These are phyloP conservation scores for Ustilago shanxiensis DNA, from an alignment of 1,284 basidiomycete species.

Conservation along the genomic window DNA sequence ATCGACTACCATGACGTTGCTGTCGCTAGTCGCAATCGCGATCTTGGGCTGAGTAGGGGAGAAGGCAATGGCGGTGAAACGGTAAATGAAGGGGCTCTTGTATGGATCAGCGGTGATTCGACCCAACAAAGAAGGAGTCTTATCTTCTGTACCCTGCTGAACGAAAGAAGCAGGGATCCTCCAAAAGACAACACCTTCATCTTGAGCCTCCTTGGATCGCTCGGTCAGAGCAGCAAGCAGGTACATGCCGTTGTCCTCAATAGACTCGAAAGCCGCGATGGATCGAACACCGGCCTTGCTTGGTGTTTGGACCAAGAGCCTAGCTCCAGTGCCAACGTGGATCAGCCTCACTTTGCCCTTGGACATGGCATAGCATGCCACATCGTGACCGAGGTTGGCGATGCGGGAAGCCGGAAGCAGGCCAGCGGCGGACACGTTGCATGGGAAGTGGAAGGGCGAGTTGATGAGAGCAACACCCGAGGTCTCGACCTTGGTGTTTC, in stretches of 20 bases:
- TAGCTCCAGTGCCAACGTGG: slow-evolving; percentile 32
- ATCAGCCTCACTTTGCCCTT: slow-evolving; percentile 50
- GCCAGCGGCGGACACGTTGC: slow-evolving; percentile 21
- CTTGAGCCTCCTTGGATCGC: slow-evolving; percentile 15
- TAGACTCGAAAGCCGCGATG: slow-evolving; percentile 25
- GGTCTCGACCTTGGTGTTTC: slow-evolving; percentile 38
- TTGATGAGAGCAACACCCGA: slow-evolving; percentile 39
- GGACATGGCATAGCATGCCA: slow-evolving; percentile 42
- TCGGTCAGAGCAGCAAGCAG: slow-evolving; percentile 33
- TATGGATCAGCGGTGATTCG: slow-evolving; percentile 26
- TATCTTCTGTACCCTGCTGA: slow-evolving; percentile 13
- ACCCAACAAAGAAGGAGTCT: slow-evolving; percentile 8
- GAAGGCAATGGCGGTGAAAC: slow-evolving; percentile 36
- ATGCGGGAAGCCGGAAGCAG: slow-evolving; percentile 26
- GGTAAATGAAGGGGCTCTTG: slow-evolving; percentile 19
- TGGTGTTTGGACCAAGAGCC: slow-evolving; percentile 27
- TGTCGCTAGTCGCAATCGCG: slow-evolving; percentile 42
- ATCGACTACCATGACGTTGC: slow-evolving; percentile 29
- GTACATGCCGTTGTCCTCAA: slow-evolving; percentile 2
- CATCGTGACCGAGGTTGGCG: slow-evolving; percentile 26
- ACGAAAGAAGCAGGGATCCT: slow-evolving; percentile 24
- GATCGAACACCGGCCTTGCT: slow-evolving; percentile 24
- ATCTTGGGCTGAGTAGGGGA: slow-evolving; percentile 27
- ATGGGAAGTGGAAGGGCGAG: slow-evolving; percentile 33
- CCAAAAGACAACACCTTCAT: slow-evolving; percentile 34